A percentile compares a stretch with the other conserved stretches of the same genome.
Evolutionary conservation across 176 grass and related monocot genomes (phyloP).

Genomic region (Musa acuminata): DNA sequence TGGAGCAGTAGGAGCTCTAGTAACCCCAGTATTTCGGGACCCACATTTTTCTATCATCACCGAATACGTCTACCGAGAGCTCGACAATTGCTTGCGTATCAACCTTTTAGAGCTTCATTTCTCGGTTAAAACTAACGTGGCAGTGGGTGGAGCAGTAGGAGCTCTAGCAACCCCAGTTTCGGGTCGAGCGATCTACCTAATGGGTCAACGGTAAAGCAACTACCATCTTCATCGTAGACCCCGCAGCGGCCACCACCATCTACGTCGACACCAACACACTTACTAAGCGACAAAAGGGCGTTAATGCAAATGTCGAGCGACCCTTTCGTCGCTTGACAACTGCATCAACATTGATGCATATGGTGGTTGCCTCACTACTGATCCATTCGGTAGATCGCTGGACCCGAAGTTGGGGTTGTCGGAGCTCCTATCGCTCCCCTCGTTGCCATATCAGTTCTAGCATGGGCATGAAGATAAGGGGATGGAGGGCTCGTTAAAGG

Average conservation of each 20-base stretch:
- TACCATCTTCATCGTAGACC: too few relatives aligned
- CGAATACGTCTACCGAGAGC: rapidly evolving
- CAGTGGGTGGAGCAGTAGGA: rapidly evolving
- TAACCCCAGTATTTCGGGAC: rapidly evolving
- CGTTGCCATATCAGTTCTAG: rapidly evolving
- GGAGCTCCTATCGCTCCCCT: rapidly evolving
- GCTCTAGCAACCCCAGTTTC: rapidly evolving
- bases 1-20: too few relatives aligned
- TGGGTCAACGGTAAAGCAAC: rapidly evolving
- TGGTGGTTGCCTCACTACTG: rapidly evolving
- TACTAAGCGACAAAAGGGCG: too few relatives aligned
- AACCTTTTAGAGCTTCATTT: too few relatives aligned
- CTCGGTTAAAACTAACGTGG: rapidly evolving
- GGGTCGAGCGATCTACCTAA: too few relatives aligned
- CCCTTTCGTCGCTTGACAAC: too few relatives aligned
- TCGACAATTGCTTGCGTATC: too few relatives aligned
- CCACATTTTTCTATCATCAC: rapidly evolving
- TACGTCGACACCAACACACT: too few relatives aligned
- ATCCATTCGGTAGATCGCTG: too few relatives aligned
- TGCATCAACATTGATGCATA: too few relatives aligned
- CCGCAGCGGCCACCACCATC: rapidly evolving
- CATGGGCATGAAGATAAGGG: too few relatives aligned
- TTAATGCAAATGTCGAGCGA: rapidly evolving
- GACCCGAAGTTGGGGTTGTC: too few relatives aligned
- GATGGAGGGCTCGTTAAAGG: rapidly evolving